Conservation (phyloP, 371 early-diverging fungal species). For the Paraphysoderma sedebokerense region DNA sequence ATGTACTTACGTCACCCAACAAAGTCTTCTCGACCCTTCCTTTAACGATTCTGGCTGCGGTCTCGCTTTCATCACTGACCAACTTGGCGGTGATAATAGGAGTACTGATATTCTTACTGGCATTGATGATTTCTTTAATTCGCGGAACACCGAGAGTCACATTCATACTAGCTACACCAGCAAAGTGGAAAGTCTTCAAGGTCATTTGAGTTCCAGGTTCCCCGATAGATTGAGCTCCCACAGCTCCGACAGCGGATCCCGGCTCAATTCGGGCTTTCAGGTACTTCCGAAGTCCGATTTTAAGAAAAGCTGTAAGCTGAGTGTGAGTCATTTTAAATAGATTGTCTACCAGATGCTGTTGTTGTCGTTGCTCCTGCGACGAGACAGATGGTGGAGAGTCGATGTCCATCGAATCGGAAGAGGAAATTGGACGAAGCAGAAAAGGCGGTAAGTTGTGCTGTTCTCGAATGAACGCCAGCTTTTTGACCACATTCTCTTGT, state of each 20-base stretch:
- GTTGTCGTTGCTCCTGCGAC: neutral
- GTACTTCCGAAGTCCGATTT: slow-evolving; percentile 67
- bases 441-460: neutral
- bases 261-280: slow-evolving; percentile 82
- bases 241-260: slow-evolving; percentile 93
- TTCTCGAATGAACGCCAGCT: too few relatives aligned
- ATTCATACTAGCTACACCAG: slow-evolving; percentile 96
- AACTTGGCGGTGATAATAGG: slow-evolving; percentile 77
- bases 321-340: slow-evolving; percentile 45
- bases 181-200: slow-evolving; percentile 98
- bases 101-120: slow-evolving; percentile 93
- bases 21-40: slow-evolving; percentile 84
- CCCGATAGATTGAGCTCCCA: slow-evolving; percentile 99
- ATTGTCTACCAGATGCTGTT: neutral
- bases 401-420: neutral
- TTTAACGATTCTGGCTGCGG: slow-evolving; percentile 82
- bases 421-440: neutral
- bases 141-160: slow-evolving; percentile 99
- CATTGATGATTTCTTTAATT: slow-evolving; percentile 99
- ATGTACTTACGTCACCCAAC: slow-evolving; percentile 66
- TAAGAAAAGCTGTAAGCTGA: slow-evolving; percentile 54
- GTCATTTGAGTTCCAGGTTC: slow-evolving; percentile 99
- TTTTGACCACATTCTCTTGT: neutral
- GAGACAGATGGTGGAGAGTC: neutral
- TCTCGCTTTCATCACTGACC: slow-evolving; percentile 54